These are phyloP conservation scores for Beauveria bassiana DNA, from an alignment of 2,329 filamentous ascomycete species.

Conservation along the genomic window DNA sequence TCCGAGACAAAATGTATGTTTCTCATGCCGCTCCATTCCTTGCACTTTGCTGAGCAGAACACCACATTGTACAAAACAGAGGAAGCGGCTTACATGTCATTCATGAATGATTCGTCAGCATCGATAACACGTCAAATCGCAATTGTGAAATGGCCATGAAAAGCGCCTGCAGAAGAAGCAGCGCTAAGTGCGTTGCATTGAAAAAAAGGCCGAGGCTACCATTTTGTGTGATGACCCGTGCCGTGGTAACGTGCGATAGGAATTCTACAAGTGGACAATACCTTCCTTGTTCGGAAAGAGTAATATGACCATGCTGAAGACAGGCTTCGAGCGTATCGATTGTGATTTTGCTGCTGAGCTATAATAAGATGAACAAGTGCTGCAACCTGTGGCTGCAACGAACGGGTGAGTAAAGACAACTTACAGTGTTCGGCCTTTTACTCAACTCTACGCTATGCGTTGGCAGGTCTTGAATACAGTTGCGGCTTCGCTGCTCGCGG, in stretches of 20 bases:
- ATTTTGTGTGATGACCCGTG: background rate
- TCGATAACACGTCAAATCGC: too few relatives aligned
- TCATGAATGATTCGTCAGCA: too few relatives aligned
- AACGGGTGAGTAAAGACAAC: background rate
- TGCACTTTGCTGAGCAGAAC: too few relatives aligned
- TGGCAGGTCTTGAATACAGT: background rate
- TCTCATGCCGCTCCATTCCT: too few relatives aligned
- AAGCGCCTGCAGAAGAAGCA: background rate
- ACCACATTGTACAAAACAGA: too few relatives aligned
- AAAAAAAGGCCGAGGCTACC: slow-evolving; percentile 6
- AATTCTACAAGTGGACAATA: background rate
- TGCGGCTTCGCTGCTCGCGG: background rate
- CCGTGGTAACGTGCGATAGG: background rate
- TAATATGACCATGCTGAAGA: background rate
- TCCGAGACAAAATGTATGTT: too few relatives aligned
- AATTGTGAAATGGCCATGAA: background rate
- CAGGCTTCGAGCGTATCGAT: background rate
- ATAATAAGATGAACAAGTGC: background rate
- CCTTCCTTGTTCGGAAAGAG: background rate
- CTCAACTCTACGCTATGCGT: background rate
- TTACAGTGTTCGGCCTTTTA: background rate
- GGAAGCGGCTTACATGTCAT: too few relatives aligned
- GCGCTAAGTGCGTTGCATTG: background rate
- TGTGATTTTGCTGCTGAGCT: too few relatives aligned
- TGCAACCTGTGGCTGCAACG: background rate